Evolutionary conservation across 768 basidiomycete species (phyloP).

Genomic region (Tylopilus intermedius): DNA sequence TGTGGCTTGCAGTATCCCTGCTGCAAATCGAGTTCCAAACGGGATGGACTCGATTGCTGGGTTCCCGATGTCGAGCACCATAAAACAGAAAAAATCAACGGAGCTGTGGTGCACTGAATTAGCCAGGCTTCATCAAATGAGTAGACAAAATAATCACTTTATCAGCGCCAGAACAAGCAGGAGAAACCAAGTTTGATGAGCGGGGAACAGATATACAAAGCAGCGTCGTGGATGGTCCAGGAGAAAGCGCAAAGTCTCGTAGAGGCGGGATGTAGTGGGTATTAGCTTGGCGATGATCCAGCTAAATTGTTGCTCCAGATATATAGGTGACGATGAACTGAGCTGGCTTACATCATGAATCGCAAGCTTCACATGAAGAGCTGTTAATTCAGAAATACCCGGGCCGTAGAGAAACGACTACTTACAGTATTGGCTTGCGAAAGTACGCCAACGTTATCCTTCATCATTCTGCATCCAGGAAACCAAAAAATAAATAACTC

Average conservation of each 20-base stretch:
- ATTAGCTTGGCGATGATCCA: constrained; percentile 68
- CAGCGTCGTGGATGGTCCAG: constrained; percentile 93
- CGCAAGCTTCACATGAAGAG: constrained; percentile 51
- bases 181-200: constrained; percentile 93
- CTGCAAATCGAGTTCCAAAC: constrained; percentile 60
- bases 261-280: constrained; percentile 50
- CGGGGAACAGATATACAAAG: constrained; percentile 86
- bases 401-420: constrained; percentile 7
- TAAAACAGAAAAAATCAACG: constrained; percentile 87
- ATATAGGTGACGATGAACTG: background rate
- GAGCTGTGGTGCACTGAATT: constrained; percentile 36
- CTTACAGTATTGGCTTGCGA: constrained; percentile 79
- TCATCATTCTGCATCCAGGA: background rate
- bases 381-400: background rate
- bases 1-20: constrained; percentile 73
- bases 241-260: constrained; percentile 85
- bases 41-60: constrained; percentile 64
- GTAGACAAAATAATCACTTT: constrained; percentile 42
- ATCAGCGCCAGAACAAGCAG: constrained; percentile 60
- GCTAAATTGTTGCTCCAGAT: constrained; percentile 36
- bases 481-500: constrained; percentile 34
- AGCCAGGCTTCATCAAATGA: background rate
- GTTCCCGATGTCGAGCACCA: constrained; percentile 84
- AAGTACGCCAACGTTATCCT: background rate
- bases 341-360: constrained; percentile 65